Evolutionary conservation across 345 rosid species (phyloP).

Genomic region (Citrus hindsii): DNA sequence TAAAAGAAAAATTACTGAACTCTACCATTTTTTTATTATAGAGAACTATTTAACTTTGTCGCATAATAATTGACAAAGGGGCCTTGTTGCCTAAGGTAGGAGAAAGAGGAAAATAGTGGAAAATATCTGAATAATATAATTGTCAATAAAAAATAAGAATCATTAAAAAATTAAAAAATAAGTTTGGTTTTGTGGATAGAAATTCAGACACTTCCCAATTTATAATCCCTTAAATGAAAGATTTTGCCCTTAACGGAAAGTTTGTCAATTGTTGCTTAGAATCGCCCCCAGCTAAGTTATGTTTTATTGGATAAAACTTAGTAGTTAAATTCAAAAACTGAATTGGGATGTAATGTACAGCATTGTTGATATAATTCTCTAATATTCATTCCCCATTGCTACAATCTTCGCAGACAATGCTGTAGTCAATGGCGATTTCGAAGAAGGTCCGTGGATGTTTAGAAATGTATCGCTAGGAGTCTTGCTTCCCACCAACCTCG

Average conservation of each 20-base stretch:
- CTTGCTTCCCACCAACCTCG: slow-evolving; percentile 84
- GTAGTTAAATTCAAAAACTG: background rate
- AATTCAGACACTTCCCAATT: background rate
- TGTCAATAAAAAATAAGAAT: background rate
- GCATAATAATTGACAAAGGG: background rate
- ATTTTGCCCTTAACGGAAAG: background rate
- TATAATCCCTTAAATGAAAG: background rate
- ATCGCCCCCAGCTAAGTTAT: background rate
- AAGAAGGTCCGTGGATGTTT: slow-evolving; percentile 96
- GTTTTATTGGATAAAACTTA: background rate
- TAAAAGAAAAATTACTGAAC: too few relatives aligned
- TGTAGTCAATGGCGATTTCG: slow-evolving; percentile 79
- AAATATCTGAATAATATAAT: background rate
- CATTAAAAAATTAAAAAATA: too few relatives aligned
- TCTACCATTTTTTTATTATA: background rate
- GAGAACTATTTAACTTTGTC: background rate
- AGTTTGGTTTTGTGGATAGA: background rate
- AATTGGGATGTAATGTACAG: background rate
- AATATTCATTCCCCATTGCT: background rate
- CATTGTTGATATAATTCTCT: background rate
- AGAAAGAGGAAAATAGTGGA: background rate
- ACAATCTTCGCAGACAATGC: slow-evolving; percentile 55
- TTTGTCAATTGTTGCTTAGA: background rate
- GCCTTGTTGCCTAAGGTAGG: background rate
- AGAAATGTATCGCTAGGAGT: slow-evolving; percentile 84